A percentile compares a stretch with the other conserved stretches of the same genome.
Evolutionary conservation across 352 stramenopile genomes (phyloP).

Genomic region (Globisporangium orthogonon): DNA sequence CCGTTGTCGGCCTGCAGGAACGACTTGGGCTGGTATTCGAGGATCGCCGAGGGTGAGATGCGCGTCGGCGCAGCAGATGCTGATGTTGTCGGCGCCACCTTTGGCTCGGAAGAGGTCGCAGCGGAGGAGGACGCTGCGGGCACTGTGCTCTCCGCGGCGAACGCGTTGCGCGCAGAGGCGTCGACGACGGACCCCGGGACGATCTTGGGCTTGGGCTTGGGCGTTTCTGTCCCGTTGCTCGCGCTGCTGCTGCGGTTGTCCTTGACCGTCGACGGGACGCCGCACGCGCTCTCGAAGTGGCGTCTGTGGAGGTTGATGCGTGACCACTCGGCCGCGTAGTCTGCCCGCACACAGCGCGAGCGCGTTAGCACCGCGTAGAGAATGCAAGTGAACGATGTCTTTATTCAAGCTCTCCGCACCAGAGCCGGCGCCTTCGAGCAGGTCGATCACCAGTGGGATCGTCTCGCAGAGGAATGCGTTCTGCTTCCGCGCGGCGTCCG

Average conservation of each 20-base stretch:
- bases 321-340: conserved; percentile 66
- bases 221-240: neutral
- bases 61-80: conserved; percentile 8
- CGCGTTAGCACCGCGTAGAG: neutral
- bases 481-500: conserved; percentile 50
- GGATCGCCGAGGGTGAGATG: conserved; percentile 29
- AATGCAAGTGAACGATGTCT: neutral
- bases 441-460: conserved; percentile 50
- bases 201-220: conserved; percentile 11
- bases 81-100: conserved; percentile 11
- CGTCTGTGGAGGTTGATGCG: conserved; percentile 71
- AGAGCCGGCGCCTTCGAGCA: conserved; percentile 54
- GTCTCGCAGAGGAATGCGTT: conserved; percentile 61
- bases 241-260: conserved; percentile 17
- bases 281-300: conserved; percentile 74
- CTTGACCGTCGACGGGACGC: conserved; percentile 43
- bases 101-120: conserved; percentile 1
- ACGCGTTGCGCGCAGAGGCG: conserved; percentile 13
- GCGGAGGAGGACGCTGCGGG: neutral
- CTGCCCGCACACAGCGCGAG: conserved; percentile 12
- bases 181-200: conserved; percentile 7
- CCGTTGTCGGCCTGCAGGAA: conserved; percentile 49
- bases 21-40: conserved; percentile 73
- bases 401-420: conserved; percentile 19
- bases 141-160: conserved; percentile 8